Conservation (phyloP, 2,329 filamentous ascomycete genomes). For the Botrytis tulipae region DNA sequence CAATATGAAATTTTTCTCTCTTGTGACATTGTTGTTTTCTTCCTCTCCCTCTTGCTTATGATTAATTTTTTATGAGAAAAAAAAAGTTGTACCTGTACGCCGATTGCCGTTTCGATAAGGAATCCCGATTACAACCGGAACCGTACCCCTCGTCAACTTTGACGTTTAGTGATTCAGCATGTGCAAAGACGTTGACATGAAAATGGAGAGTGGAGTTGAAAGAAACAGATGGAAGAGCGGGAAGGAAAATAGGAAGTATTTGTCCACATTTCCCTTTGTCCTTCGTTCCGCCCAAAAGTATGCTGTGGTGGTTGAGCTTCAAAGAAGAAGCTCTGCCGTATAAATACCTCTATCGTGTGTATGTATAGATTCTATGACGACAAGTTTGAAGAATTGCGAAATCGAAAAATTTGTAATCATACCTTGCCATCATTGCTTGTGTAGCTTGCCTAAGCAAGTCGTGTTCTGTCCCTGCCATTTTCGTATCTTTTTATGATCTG, state of each 20-base stretch:
- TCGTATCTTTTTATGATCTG: conserved; percentile 10
- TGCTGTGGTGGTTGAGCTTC: neutral
- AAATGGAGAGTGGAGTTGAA: conserved; percentile 11
- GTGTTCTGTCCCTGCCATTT: conserved; percentile 36
- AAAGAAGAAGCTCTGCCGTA: neutral
- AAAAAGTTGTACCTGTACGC: conserved; percentile 22
- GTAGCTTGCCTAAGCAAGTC: conserved; percentile 41
- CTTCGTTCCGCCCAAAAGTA: neutral
- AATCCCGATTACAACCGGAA: conserved; percentile 27
- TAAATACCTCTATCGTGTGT: neutral
- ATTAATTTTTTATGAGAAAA: conserved; percentile 14
- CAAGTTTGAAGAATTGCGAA: conserved; percentile 22
- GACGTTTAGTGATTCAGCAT: conserved; percentile 26
- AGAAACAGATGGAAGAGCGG: neutral
- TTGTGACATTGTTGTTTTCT: conserved; percentile 9
- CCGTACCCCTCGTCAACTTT: conserved; percentile 35
- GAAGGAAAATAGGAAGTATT: neutral
- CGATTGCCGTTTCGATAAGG: conserved; percentile 36
- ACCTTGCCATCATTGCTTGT: conserved; percentile 41
- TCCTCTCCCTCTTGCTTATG: conserved; percentile 13
- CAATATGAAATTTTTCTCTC: conserved; percentile 6
- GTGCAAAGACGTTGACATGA: conserved; percentile 18
- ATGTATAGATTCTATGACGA: neutral
- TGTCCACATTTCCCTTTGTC: conserved; percentile 6
- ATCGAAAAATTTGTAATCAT: conserved; percentile 26